These are phyloP conservation scores for Macadamia tetraphylla DNA, from an alignment of 164 flowering plant species.

Conservation along the genomic window DNA sequence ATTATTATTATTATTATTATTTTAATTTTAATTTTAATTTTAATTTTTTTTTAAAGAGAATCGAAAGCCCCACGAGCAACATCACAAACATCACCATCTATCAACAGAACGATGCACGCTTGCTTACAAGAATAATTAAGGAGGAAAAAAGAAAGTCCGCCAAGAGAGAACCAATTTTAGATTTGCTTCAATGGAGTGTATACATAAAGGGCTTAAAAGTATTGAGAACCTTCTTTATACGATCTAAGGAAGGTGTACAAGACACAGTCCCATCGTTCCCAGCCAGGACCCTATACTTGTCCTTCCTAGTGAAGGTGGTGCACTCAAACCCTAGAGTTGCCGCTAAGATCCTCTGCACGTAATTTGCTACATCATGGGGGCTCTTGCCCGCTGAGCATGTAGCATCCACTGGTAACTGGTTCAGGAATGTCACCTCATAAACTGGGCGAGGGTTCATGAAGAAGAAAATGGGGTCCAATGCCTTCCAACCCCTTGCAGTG, in stretches of 20 bases:
- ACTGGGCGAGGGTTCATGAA: slow-evolving; percentile 92
- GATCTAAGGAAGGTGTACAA: slow-evolving; percentile 24
- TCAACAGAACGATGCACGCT: no score
- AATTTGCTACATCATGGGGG: slow-evolving; percentile 87
- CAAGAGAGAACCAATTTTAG: no score
- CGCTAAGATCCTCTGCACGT: slow-evolving; percentile 82
- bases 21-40: no score
- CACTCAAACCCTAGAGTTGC: slow-evolving; percentile 91
- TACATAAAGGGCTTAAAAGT: no score
- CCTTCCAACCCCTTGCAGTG: slow-evolving; percentile 94
- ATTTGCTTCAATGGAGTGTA: no score
- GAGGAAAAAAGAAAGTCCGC: no score
- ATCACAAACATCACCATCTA: no score
- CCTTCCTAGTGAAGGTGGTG: slow-evolving; percentile 87
- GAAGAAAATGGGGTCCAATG: slow-evolving; percentile 81
- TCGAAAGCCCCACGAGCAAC: no score
- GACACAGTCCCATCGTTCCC: slow-evolving; percentile 82
- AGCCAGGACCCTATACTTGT: slow-evolving; percentile 81
- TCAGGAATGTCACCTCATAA: slow-evolving; percentile 88
- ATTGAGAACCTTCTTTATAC: background rate
- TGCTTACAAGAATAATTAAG: no score
- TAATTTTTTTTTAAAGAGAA: no score
- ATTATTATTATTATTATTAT: no score
- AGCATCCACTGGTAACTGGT: slow-evolving; percentile 79
- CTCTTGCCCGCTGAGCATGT: slow-evolving; percentile 84